Conservation (phyloP, 495 filamentous ascomycete genomes). For the Hypoxylon cercidicola region DNA sequence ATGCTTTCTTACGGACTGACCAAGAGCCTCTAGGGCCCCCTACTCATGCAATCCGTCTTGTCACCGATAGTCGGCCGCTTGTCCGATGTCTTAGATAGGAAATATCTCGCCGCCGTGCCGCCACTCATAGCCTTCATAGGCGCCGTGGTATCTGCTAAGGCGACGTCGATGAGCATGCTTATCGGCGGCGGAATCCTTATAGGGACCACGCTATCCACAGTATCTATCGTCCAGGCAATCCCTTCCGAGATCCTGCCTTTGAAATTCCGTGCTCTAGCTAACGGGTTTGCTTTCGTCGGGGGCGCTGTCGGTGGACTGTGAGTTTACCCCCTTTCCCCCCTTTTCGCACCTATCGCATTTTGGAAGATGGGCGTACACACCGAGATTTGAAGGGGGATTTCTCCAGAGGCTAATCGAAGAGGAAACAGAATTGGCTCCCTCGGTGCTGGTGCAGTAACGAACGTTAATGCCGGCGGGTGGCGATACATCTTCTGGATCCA, state of each 20-base stretch:
- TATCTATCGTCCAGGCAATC: constrained; percentile 65
- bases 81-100: constrained; percentile 65
- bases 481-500: constrained; percentile 69
- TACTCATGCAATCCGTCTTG: constrained; percentile 64
- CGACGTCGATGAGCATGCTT: constrained; percentile 62
- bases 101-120: constrained; percentile 60
- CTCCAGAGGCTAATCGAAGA: neutral
- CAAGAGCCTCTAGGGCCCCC: constrained; percentile 51
- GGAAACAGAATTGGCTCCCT: constrained; percentile 53
- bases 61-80: constrained; percentile 65
- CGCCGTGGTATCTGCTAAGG: constrained; percentile 63
- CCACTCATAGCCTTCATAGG: constrained; percentile 64
- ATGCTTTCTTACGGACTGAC: constrained; percentile 8
- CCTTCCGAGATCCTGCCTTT: constrained; percentile 64
- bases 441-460: constrained; percentile 63
- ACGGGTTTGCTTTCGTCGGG: constrained; percentile 61
- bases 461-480: constrained; percentile 58
- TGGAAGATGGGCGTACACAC: too few relatives aligned
- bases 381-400: too few relatives aligned
- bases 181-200: constrained; percentile 67
- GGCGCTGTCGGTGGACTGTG: constrained; percentile 61
- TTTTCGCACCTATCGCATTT: neutral
- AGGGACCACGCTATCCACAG: constrained; percentile 62
- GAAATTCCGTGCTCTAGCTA: constrained; percentile 64
- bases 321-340: constrained; percentile 26